Percentiles rank a stretch among this genome's conserved stretches.
Conservation (phyloP, 257 asterid genomes). For the Ehretia macrophylla region DNA sequence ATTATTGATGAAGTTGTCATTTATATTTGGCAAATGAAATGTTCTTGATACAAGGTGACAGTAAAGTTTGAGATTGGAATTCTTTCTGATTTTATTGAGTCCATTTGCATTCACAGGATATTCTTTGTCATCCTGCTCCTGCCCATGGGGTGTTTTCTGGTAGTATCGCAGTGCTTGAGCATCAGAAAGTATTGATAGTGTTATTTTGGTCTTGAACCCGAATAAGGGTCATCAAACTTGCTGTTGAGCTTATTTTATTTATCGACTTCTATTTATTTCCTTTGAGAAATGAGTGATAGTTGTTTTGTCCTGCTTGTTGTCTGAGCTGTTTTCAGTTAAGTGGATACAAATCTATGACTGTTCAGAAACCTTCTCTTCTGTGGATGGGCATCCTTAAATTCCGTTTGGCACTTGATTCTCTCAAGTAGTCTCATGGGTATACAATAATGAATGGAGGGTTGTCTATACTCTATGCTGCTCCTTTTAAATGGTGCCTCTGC, state of each 20-base stretch:
- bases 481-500: neutral
- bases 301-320: neutral
- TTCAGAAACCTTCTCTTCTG: neutral
- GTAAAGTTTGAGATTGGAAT: no score
- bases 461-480: neutral
- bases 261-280: no score
- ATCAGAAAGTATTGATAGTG: neutral
- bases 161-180: neutral
- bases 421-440: neutral
- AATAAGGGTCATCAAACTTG: no score
- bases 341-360: neutral
- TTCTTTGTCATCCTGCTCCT: no score
- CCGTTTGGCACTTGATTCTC: neutral
- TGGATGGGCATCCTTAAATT: neutral
- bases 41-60: neutral
- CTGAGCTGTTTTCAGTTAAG: neutral
- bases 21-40: neutral
- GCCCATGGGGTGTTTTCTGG: neutral
- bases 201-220: no score
- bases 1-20: neutral
- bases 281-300: neutral
- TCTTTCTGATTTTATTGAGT: neutral
- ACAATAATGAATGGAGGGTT: neutral
- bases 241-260: neutral
- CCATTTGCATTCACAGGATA: neutral